Percentiles rank a stretch among this genome's conserved stretches.
These are phyloP conservation scores for Penicillium sp. DNA, from an alignment of 2,329 filamentous ascomycete genomes.

Conservation along the genomic window DNA sequence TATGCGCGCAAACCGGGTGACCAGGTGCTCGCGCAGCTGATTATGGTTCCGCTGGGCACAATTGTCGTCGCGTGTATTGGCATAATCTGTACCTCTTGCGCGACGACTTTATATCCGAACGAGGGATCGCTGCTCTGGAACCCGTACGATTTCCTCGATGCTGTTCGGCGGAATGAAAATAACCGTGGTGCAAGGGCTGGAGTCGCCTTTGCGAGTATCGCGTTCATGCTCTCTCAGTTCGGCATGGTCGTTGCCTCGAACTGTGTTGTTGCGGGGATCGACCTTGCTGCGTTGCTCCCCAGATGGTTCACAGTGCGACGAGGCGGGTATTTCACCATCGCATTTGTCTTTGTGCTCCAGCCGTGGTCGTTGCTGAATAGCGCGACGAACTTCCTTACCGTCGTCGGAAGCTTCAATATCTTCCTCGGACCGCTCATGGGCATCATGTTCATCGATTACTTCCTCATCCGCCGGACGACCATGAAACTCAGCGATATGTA, in stretches of 20 bases:
- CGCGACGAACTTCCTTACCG: slow-evolving; percentile 9
- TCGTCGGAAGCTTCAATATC: slow-evolving; percentile 1
- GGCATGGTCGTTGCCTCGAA: slow-evolving; percentile 34
- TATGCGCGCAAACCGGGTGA: slow-evolving; percentile 30
- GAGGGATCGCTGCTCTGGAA: slow-evolving; percentile 32
- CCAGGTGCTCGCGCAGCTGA: slow-evolving; percentile 30
- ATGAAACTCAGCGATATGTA: slow-evolving; percentile 3
- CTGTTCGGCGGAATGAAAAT: slow-evolving; percentile 28
- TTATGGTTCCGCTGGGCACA: slow-evolving; percentile 30
- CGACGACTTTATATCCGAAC: slow-evolving; percentile 34
- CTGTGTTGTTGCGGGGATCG: slow-evolving; percentile 21
- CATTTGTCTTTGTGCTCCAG: background rate
- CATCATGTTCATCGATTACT: slow-evolving; percentile 9
- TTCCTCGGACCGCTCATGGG: slow-evolving; percentile 10
- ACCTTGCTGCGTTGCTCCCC: background rate
- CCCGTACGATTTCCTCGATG: slow-evolving; percentile 29
- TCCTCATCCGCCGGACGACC: background rate
- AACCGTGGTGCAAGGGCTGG: slow-evolving; percentile 28
- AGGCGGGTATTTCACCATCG: slow-evolving; percentile 5
- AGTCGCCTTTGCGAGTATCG: slow-evolving; percentile 30
- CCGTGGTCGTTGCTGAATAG: slow-evolving; percentile 6
- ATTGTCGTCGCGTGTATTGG: slow-evolving; percentile 32
- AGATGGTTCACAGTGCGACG: slow-evolving; percentile 4
- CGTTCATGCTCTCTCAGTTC: slow-evolving; percentile 32
- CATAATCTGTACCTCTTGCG: slow-evolving; percentile 32